These are phyloP conservation scores for Pichia phayaonensis DNA, from an alignment of 805 yeast species.

Conservation along the genomic window DNA sequence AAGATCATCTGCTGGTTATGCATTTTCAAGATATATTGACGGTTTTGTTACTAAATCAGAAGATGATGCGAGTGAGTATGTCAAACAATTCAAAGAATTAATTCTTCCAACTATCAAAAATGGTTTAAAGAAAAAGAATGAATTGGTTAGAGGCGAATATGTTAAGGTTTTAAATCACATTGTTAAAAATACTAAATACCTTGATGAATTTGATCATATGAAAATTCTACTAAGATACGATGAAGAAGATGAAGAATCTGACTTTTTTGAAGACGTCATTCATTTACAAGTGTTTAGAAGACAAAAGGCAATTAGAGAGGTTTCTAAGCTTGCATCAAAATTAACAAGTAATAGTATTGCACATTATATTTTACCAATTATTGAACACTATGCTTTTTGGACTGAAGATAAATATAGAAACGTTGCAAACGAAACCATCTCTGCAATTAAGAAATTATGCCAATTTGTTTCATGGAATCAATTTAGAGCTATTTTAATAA, in stretches of 20 bases:
- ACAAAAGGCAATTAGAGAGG: constrained; percentile 68
- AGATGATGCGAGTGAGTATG: constrained; percentile 23
- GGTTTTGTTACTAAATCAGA: constrained; percentile 31
- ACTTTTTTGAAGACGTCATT: constrained; percentile 49
- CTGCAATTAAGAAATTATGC: constrained; percentile 52
- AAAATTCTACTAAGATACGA: constrained; percentile 50
- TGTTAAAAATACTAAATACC: constrained; percentile 39
- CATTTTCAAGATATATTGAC: constrained; percentile 60
- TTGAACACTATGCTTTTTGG: constrained; percentile 69
- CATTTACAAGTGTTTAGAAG: constrained; percentile 85
- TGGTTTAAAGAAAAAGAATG: constrained; percentile 59
- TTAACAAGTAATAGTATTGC: constrained; percentile 56
- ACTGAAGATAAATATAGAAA: constrained; percentile 52
- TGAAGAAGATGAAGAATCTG: constrained; percentile 73
- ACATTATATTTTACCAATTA: constrained; percentile 75
- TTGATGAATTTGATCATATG: constrained; percentile 56
- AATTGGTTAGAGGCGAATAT: constrained; percentile 64
- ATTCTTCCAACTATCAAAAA: constrained; percentile 57
- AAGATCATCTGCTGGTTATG: constrained; percentile 65
- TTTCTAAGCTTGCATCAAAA: constrained; percentile 39
- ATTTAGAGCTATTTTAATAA: constrained; percentile 62
- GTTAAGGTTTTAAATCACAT: constrained; percentile 57
- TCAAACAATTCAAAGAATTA: constrained; percentile 39
- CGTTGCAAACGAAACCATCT: constrained; percentile 58
- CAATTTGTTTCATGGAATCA: constrained; percentile 68